Conservation (phyloP, 164 flowering plant genomes). For the Umbilicus rupestris region DNA sequence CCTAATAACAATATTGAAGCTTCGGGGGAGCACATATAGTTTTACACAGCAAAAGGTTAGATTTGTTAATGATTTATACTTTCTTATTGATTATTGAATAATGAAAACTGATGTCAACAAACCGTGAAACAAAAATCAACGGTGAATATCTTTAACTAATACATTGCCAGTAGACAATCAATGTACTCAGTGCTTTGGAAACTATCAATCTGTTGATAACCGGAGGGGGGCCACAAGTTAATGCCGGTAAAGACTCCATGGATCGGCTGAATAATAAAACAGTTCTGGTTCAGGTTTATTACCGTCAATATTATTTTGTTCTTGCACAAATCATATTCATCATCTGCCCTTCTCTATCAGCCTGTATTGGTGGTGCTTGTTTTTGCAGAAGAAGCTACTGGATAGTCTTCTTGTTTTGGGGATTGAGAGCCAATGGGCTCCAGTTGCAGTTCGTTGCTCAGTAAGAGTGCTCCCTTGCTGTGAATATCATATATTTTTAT, state of each 20-base stretch:
- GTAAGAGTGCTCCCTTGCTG: constrained; percentile 29
- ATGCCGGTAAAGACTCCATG: constrained; percentile 51
- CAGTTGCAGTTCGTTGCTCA: constrained; percentile 76
- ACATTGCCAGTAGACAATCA: constrained; percentile 81
- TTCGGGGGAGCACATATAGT: constrained; percentile 61
- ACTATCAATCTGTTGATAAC: constrained; percentile 55
- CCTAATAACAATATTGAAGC: constrained; percentile 70
- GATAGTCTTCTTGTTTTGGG: constrained; percentile 84
- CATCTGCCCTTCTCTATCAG: background rate
- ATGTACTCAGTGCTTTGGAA: constrained; percentile 78
- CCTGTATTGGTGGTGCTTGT: background rate
- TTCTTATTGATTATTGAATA: background rate
- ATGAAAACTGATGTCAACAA: background rate
- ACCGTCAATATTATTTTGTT: background rate
- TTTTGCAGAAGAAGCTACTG: constrained; percentile 57
- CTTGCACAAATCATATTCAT: background rate
- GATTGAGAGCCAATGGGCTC: constrained; percentile 96
- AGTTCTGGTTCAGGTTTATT: constrained; percentile 77
- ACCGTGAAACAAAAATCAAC: background rate
- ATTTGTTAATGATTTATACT: constrained; percentile 15
- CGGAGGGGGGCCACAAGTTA: constrained; percentile 45
- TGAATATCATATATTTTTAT: background rate
- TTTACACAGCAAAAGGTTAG: constrained; percentile 96
- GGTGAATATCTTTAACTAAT: constrained; percentile 18
- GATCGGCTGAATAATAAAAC: constrained; percentile 58